Conservation (phyloP, 2,329 filamentous ascomycete genomes). For the Trichophyton simii region DNA sequence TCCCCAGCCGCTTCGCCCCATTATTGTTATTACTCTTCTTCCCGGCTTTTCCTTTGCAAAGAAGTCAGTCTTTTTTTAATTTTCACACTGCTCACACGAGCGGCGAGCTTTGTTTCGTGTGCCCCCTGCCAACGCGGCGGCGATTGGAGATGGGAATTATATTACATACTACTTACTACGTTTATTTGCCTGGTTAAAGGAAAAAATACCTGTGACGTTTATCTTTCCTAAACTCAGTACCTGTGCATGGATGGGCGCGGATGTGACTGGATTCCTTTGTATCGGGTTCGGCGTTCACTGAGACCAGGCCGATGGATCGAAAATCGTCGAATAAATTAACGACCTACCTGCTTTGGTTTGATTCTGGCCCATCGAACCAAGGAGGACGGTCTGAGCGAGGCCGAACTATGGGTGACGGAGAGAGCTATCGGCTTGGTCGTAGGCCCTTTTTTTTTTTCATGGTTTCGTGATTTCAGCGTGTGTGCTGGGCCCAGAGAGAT, state of each 20-base stretch:
- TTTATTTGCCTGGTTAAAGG: not conserved
- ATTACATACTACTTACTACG: no score
- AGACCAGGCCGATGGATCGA: not conserved
- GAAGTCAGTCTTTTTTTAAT: not conserved
- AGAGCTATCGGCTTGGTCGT: no score
- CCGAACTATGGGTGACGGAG: no score
- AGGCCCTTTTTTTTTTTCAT: no score
- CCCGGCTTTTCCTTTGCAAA: no score
- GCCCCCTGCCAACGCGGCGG: not conserved
- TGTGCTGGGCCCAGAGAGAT: not conserved
- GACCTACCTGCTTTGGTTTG: not conserved
- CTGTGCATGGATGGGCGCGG: not conserved
- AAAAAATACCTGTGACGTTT: not conserved
- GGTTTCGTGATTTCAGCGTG: not conserved
- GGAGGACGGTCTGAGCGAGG: no score
- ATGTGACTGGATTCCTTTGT: conserved; percentile 1
- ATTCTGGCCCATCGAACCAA: no score
- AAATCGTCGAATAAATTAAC: not conserved
- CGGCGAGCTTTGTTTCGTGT: conserved; percentile 2
- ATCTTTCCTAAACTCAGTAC: not conserved
- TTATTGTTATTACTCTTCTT: not conserved
- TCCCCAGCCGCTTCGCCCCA: not conserved
- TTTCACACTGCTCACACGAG: not conserved
- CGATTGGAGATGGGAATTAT: not conserved
- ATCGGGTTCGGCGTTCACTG: not conserved